Percentiles rank a stretch among this genome's conserved stretches.
Evolutionary conservation across 352 stramenopile genomes (phyloP).

Genomic region (Globisporangium carolinianum): DNA sequence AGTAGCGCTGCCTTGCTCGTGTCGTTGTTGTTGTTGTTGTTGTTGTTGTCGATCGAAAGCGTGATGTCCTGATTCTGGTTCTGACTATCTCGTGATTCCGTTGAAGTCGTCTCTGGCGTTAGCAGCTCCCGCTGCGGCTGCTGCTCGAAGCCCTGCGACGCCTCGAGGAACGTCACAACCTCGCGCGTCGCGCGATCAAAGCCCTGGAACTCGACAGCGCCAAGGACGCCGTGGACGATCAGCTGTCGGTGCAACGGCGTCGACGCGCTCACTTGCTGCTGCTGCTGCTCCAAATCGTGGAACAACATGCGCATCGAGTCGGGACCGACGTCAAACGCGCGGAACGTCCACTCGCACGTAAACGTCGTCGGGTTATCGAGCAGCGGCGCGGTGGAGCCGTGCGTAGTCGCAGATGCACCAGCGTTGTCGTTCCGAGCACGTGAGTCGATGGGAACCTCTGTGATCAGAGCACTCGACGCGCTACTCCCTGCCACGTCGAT

Average conservation of each 20-base stretch:
- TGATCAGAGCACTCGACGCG: no score
- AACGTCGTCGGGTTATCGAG: conserved; percentile 19
- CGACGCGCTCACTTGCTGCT: neutral
- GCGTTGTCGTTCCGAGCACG: neutral
- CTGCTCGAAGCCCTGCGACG: conserved; percentile 9
- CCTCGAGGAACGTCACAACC: conserved; percentile 20
- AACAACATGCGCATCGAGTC: conserved; percentile 33
- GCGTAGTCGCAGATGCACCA: neutral
- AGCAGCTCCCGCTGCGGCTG: conserved; percentile 3
- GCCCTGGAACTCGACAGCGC: conserved; percentile 44
- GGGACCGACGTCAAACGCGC: conserved; percentile 57
- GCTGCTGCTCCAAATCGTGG: conserved; percentile 6
- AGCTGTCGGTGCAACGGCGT: conserved; percentile 5
- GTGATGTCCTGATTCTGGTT: no score
- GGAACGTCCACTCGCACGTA: conserved; percentile 49
- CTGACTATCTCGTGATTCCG: neutral
- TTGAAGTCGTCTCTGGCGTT: neutral
- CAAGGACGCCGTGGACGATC: conserved; percentile 45
- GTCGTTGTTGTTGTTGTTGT: no score
- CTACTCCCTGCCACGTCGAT: neutral
- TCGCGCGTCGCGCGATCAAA: conserved; percentile 37
- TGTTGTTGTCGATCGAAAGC: no score
- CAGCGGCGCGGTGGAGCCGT: neutral
- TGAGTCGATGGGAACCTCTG: neutral
- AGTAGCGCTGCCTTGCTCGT: conserved; percentile 2